Evolutionary conservation across 163 green algal species (phyloP), one percentile per base, ranked within the genome.

Genomic region (Chlamydomonas reinhardtii): DNA sequence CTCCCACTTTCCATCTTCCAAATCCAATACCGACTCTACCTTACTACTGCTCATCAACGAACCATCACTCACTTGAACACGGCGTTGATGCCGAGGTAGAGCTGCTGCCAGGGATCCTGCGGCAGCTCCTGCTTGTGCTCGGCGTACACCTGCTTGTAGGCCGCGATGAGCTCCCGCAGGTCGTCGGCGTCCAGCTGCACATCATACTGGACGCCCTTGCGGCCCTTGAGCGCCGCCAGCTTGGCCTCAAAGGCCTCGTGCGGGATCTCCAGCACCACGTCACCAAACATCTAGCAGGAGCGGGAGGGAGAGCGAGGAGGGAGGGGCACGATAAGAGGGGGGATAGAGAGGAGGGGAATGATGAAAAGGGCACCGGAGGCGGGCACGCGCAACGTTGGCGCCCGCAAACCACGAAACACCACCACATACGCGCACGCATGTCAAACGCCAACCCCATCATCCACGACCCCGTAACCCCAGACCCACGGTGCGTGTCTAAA

Each of bases 201-300:
- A 75, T 97, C 94, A 43, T 92, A 87, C 86, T 92, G 88, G 29
- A 92, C 78, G 62, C 91, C 87, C 0, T 54, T 31, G n/a, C 77
- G 79, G 11, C 43, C 71, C 82, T 91, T 91, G 24, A 91, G 76
- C 22, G 68, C 79, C 24, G 76, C 64, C 34, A 91, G 81, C 82
- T 96, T 86, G 16, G 92, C 37, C 91, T 97, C 95, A 83, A 98
- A 98, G 24, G 90, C 78, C 15, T 91, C 84, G 88, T 97, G 93
- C 12, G 93, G 88, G 43, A 98, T 93, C 62, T 92, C 95, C 72
- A 97, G 89, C 73, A 98, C 95, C 43, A 98, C 94, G 71, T 96
- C 92, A 29, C 92, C 94, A 88, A 96, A 97, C 94, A 97, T 97
- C 71, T 96, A 85, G n/a, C n/a, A n/a, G n/a, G n/a, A n/a, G n/a